These are phyloP conservation scores for Pythium biforme DNA, from an alignment of 352 stramenopile species.

Conservation along the genomic window DNA sequence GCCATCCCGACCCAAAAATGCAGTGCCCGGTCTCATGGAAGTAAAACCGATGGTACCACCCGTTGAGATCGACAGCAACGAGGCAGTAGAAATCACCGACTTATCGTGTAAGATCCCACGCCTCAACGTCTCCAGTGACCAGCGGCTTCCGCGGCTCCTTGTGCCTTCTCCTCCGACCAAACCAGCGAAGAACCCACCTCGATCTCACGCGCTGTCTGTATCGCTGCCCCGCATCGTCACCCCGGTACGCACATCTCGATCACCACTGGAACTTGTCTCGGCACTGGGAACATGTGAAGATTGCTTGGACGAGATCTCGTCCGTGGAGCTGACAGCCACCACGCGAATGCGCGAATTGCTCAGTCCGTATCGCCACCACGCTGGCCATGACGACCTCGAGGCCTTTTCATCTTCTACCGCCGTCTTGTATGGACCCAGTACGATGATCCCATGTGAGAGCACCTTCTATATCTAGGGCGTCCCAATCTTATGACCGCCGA, in stretches of 20 bases:
- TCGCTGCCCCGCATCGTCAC: conserved; percentile 5
- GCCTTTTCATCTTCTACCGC: conserved; percentile 31
- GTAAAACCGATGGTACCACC: too few relatives aligned
- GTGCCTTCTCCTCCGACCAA: conserved; percentile 4
- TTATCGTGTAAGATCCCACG: not conserved
- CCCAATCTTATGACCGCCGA: not conserved
- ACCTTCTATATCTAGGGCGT: not conserved
- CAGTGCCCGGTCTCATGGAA: too few relatives aligned
- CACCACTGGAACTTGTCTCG: not conserved
- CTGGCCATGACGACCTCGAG: conserved; percentile 14
- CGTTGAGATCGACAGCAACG: too few relatives aligned
- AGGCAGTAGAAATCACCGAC: too few relatives aligned
- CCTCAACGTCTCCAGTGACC: not conserved
- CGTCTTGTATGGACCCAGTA: conserved; percentile 33
- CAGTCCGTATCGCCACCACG: not conserved
- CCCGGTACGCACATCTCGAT: too few relatives aligned
- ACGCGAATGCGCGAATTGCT: not conserved
- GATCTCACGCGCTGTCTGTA: not conserved
- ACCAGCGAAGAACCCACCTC: not conserved
- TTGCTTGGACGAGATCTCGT: conserved; percentile 11
- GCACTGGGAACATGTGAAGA: not conserved
- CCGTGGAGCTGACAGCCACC: not conserved
- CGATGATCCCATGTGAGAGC: conserved; percentile 23
- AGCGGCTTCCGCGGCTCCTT: not conserved
- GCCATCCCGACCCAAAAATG: too few relatives aligned